Base-by-base conservation (phyloP, 176 grass and related monocot species). In the Elymus sibiricus region DNA sequence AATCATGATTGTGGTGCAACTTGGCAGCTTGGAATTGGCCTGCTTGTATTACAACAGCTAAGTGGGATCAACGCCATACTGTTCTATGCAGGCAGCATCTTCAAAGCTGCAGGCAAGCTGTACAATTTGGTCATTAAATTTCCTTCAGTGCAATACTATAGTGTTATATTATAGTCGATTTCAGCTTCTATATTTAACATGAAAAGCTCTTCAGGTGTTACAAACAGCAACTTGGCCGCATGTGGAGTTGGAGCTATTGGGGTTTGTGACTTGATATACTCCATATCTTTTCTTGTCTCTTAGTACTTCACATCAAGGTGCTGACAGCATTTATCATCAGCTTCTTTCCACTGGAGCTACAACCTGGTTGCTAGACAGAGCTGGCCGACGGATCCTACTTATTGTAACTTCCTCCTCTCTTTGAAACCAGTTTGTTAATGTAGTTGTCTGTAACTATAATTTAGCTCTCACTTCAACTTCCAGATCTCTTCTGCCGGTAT, bases 221-320 rank as follows among this genome's bases (percentile, higher is more conserved):
- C 85, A 64, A 70, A 99, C 93, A 89, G 97, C 88, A 74, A 96
- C 79, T 79, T 96, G 74, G 94, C 94, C 27, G 94, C 97, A 85
- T 90, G 80, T 90, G 97, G 84, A 84, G 90, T 99, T 90, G 97
- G 97, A 68, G 94, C 82, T 86, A 99, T 99, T 86, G 94, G 90
- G 94, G 94, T 95, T 75, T 43, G 56, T 78, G 76, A 56, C 31
- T 70, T 55, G 40, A 17, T 17, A 35, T 29, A 29, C 29, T 29
- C 29, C 29, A 29, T 21, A 14, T 21, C 39, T 91, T 17, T 21
- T 7, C 68, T 67, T 35, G 42, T 74, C 19, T 84, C 9, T 76
- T 21, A 38, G 9, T 63, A 81, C 24, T 61, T 76, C 72, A 28
- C 64, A 46, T 74, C 76, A 84, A 76, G 22, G 29, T 88, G 55